Conservation (phyloP, 257 asterid genomes). For the Buddleja alternifolia region DNA sequence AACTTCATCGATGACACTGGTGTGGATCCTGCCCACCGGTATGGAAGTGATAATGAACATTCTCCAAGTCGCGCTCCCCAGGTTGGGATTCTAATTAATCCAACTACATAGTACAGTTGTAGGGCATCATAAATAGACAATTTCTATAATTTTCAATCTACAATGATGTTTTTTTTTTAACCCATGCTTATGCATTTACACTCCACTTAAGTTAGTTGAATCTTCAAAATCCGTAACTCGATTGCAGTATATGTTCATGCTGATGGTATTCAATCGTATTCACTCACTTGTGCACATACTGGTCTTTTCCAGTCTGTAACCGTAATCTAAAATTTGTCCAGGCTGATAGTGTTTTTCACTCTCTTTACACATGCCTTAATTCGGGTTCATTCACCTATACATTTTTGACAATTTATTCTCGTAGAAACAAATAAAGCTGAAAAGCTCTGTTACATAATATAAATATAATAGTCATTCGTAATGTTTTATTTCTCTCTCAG, state of each 20-base stretch:
- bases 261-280: background rate
- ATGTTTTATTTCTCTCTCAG: too few relatives aligned
- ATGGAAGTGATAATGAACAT: slow-evolving; percentile 59
- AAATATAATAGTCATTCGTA: too few relatives aligned
- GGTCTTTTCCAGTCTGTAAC: background rate
- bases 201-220: background rate
- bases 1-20: slow-evolving; percentile 89
- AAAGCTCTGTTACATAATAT: too few relatives aligned
- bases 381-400: background rate
- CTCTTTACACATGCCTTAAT: background rate
- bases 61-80: slow-evolving; percentile 78
- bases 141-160: background rate
- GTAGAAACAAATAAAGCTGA: too few relatives aligned
- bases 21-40: slow-evolving; percentile 72
- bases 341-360: background rate
- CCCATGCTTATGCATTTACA: too few relatives aligned
- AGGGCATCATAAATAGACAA: background rate
- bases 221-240: background rate
- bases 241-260: background rate
- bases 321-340: background rate
- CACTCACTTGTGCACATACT: background rate
- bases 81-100: slow-evolving; percentile 42
- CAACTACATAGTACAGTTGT: background rate
- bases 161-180: too few relatives aligned
- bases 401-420: background rate